These are phyloP conservation scores for Juglanconis sp. DNA, from an alignment of 2,329 filamentous ascomycete species.

Conservation along the genomic window DNA sequence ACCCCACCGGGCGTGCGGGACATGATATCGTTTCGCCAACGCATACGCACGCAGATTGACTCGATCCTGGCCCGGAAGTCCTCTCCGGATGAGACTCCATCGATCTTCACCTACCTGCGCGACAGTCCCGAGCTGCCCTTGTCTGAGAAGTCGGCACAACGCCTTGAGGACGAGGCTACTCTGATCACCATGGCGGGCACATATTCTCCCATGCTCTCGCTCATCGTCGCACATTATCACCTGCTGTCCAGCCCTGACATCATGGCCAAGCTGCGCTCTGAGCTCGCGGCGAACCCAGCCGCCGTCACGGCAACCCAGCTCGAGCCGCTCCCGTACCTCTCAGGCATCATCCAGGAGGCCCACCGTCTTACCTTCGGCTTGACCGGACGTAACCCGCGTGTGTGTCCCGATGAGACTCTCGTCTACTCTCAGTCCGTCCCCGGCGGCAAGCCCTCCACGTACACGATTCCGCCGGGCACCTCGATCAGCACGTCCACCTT, in stretches of 20 bases:
- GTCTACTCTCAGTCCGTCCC: slow-evolving; percentile 15
- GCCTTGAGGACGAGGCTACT: slow-evolving; percentile 29
- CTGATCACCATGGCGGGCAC: slow-evolving; percentile 25
- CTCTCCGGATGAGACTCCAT: slow-evolving; percentile 19
- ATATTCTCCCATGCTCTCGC: slow-evolving; percentile 21
- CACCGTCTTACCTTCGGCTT: slow-evolving; percentile 35
- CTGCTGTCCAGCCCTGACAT: slow-evolving; percentile 20
- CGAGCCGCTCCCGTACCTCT: slow-evolving; percentile 18
- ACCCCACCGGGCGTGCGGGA: slow-evolving; percentile 4
- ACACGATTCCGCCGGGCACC: slow-evolving; percentile 28
- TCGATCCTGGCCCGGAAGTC: not conserved
- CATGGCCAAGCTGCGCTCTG: slow-evolving; percentile 20
- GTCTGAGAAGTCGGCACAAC: slow-evolving; percentile 26
- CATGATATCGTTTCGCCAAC: slow-evolving; percentile 21
- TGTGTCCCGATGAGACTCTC: slow-evolving; percentile 22
- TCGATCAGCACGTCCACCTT: slow-evolving; percentile 34
- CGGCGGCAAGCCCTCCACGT: slow-evolving; percentile 5
- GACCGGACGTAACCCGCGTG: slow-evolving; percentile 33
- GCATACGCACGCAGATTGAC: slow-evolving; percentile 24
- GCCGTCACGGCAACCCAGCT: slow-evolving; percentile 14
- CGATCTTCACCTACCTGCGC: slow-evolving; percentile 27
- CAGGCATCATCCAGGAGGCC: slow-evolving; percentile 25
- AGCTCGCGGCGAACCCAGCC: slow-evolving; percentile 17
- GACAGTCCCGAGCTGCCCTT: slow-evolving; percentile 24
- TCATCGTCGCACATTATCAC: slow-evolving; percentile 24